A percentile compares a stretch with the other conserved stretches of the same genome.
Conservation (phyloP, 169 alveolate species). For the Blepharisma undulans region DNA sequence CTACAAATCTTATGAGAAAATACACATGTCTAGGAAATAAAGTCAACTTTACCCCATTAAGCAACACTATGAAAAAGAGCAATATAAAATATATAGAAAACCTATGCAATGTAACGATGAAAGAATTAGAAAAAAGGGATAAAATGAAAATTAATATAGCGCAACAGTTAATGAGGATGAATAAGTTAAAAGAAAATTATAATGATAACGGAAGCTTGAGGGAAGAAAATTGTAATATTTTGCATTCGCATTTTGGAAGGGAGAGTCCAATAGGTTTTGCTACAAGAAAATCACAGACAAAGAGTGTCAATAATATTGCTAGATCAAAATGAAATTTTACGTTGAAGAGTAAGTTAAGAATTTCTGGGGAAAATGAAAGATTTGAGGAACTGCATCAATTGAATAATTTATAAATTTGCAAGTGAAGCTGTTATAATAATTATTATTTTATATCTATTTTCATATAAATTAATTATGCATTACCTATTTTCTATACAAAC, state of each 20-base stretch:
- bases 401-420: neutral
- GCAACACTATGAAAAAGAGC: neutral
- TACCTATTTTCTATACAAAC: too few relatives aligned
- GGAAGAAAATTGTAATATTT: neutral
- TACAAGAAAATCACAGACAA: neutral
- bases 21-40: neutral
- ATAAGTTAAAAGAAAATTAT: neutral
- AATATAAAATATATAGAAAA: neutral
- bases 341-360: neutral
- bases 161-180: neutral
- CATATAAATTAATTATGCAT: too few relatives aligned
- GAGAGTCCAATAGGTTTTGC: neutral
- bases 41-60: neutral
- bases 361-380: neutral
- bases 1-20: neutral
- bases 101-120: neutral
- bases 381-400: neutral
- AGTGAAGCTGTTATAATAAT: neutral
- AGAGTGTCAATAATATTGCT: neutral
- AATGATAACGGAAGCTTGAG: neutral
- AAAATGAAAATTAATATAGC: neutral
- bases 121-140: neutral
- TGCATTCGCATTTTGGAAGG: neutral
- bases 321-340: neutral
- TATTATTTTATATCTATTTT: too few relatives aligned